phyloP scores from a whole-genome alignment of 1,139 yeast species.

The Candida anutae region DNA sequence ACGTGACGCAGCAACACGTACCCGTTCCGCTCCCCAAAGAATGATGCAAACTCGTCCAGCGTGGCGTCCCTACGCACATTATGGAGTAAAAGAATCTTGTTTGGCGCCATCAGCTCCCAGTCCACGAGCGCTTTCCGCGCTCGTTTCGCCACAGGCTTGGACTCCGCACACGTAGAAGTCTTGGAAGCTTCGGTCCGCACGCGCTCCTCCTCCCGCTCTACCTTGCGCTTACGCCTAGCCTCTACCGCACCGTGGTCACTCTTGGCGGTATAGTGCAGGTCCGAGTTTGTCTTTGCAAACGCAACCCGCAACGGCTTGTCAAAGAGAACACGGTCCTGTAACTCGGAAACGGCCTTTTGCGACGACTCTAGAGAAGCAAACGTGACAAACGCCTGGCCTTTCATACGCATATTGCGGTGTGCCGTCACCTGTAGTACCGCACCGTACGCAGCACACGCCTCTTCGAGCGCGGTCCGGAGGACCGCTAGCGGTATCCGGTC shows the following conservation, averaged over 20 bases:
- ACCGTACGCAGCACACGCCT: constrained; percentile 41
- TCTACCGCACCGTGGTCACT: constrained; percentile 11
- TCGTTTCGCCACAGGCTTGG: constrained; percentile 3
- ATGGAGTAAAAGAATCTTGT: constrained; percentile 63
- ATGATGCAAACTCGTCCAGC: constrained; percentile 30
- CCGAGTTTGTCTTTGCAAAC: constrained; percentile 42
- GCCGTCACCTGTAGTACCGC: constrained; percentile 48
- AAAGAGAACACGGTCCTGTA: constrained; percentile 40
- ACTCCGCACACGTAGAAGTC: constrained; percentile 4
- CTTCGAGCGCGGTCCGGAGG: constrained; percentile 36
- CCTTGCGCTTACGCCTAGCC: constrained; percentile 8
- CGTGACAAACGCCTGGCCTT: constrained; percentile 86
- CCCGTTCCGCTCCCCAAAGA: constrained; percentile 48
- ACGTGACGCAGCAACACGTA: constrained; percentile 62
- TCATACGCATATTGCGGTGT: constrained; percentile 52
- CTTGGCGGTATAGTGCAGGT: constrained; percentile 15
- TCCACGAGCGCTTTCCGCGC: constrained; percentile 14
- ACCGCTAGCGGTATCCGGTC: constrained; percentile 55
- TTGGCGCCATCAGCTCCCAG: constrained; percentile 50
- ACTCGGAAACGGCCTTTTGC: constrained; percentile 35
- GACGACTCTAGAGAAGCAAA: constrained; percentile 42
- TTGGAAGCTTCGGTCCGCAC: constrained; percentile 11
- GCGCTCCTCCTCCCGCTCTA: constrained; percentile 3
- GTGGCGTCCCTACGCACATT: constrained; percentile 41
- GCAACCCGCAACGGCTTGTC: constrained; percentile 46